A percentile compares a stretch with the other conserved stretches of the same genome.
phyloP scores from a whole-genome alignment of 1,284 basidiomycete genomes.

The Schizopora paradoxa region DNA sequence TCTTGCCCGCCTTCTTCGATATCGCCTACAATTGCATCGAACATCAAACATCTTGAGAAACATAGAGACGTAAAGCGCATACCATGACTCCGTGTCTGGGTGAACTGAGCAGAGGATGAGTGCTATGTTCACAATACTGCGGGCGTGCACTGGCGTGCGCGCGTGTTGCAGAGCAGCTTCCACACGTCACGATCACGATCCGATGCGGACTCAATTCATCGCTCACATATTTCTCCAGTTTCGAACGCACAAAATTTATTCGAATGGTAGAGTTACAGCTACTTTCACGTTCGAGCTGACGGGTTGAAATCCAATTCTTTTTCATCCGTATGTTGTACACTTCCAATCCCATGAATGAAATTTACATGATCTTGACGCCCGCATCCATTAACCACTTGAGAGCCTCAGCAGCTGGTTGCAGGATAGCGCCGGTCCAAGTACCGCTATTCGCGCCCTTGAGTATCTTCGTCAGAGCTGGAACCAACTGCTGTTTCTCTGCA shows the following conservation, averaged over 20 bases:
- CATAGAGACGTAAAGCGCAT: not conserved
- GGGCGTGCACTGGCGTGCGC: too few relatives aligned
- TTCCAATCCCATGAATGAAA: constrained; percentile 19
- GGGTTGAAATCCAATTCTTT: not conserved
- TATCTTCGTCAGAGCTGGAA: constrained; percentile 42
- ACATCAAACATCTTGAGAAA: constrained; percentile 22
- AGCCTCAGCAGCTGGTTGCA: constrained; percentile 41
- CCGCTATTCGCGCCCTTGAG: constrained; percentile 26
- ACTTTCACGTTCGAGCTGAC: too few relatives aligned
- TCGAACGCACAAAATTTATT: too few relatives aligned
- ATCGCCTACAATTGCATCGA: constrained; percentile 52
- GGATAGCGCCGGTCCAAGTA: constrained; percentile 28
- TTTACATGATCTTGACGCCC: constrained; percentile 32
- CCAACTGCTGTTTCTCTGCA: constrained; percentile 45
- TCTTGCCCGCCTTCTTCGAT: constrained; percentile 91
- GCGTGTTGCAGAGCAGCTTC: too few relatives aligned
- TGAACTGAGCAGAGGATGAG: too few relatives aligned
- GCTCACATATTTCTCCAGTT: too few relatives aligned
- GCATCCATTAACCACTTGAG: constrained; percentile 27
- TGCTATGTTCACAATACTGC: too few relatives aligned
- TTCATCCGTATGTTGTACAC: not conserved
- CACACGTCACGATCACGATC: too few relatives aligned
- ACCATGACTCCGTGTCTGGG: too few relatives aligned
- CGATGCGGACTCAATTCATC: too few relatives aligned
- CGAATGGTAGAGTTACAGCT: not conserved